These are phyloP conservation scores for Luffa aegyptiaca DNA, from an alignment of 306 rosid species.

Conservation along the genomic window DNA sequence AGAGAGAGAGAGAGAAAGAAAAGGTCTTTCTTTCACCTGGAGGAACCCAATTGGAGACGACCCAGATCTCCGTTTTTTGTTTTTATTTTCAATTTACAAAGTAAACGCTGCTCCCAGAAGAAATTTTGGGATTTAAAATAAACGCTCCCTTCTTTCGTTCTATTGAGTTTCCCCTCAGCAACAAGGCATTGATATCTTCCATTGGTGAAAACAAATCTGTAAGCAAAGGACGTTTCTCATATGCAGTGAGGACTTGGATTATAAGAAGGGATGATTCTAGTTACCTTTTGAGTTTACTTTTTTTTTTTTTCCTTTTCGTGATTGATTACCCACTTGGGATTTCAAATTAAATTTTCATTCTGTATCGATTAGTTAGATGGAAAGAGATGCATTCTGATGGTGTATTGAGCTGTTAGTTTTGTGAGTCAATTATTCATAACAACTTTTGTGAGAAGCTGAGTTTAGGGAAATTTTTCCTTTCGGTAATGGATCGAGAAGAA, in stretches of 20 bases:
- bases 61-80: slow-evolving; percentile 7
- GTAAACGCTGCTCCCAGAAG: not conserved
- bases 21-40: slow-evolving; percentile 2
- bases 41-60: not conserved
- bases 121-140: not conserved
- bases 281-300: not conserved
- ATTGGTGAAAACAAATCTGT: not conserved
- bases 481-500: not conserved
- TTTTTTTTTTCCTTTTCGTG: not conserved
- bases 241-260: not conserved
- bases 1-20: not conserved
- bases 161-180: not conserved
- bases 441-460: not conserved
- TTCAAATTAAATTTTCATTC: not conserved
- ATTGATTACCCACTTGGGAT: not conserved
- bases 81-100: not conserved
- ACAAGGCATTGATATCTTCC: not conserved
- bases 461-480: not conserved
- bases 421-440: not conserved
- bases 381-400: not conserved
- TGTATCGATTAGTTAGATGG: not conserved
- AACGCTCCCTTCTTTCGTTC: not conserved
- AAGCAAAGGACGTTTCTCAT: not conserved
- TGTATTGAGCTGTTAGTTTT: not conserved
- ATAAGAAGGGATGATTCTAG: not conserved